Conservation (phyloP, 306 rosid species). For the Malus sieversii region DNA sequence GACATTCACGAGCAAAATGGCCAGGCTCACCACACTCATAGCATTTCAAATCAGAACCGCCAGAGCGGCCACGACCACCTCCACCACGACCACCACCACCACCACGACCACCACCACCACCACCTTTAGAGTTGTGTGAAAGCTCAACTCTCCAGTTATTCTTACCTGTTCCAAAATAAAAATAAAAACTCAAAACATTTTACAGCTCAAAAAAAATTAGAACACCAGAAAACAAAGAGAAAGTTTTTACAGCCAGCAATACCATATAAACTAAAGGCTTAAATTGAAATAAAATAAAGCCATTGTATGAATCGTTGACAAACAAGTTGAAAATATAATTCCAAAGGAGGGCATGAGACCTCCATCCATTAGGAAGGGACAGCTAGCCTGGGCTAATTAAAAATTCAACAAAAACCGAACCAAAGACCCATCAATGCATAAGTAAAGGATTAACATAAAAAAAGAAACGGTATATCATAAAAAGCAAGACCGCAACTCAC, state of each 20-base stretch:
- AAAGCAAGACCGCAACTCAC: background rate
- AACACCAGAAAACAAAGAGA: background rate
- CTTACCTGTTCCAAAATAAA: constrained; percentile 53
- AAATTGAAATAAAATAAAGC: background rate
- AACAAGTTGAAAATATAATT: background rate
- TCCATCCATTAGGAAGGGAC: background rate
- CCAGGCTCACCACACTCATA: constrained; percentile 99
- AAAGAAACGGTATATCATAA: background rate
- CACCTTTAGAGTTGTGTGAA: constrained; percentile 93
- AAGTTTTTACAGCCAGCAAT: background rate
- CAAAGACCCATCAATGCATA: background rate
- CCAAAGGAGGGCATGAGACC: background rate
- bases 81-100: constrained; percentile 70
- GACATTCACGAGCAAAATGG: constrained; percentile 97
- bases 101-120: constrained; percentile 57
- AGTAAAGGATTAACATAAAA: background rate
- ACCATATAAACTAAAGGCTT: background rate
- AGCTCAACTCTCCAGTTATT: constrained; percentile 98
- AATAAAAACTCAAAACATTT: background rate
- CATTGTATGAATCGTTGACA: background rate
- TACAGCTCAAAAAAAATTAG: background rate
- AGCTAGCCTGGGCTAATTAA: background rate
- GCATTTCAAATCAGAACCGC: constrained; percentile 96
- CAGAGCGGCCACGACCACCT: constrained; percentile 81
- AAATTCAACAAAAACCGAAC: background rate